Percentiles rank a stretch among this genome's conserved stretches.
These are phyloP conservation scores for Wickerhamiella sergipiensis DNA, from an alignment of 805 yeast species.

Conservation along the genomic window DNA sequence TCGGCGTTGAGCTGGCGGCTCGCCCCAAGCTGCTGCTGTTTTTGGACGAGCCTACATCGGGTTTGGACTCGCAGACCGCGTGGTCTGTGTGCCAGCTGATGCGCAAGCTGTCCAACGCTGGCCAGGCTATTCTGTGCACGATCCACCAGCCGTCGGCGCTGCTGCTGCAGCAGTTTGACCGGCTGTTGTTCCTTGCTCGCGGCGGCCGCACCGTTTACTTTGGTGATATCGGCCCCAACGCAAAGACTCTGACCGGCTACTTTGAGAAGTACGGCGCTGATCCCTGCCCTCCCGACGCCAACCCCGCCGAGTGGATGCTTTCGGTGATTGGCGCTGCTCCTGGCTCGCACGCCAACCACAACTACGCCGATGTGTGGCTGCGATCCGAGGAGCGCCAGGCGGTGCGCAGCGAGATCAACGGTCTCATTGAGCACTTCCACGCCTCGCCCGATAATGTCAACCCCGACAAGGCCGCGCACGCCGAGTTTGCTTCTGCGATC, in stretches of 20 bases:
- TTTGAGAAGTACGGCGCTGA: constrained; percentile 65
- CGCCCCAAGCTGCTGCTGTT: constrained; percentile 49
- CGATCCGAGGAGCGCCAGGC: constrained; percentile 30
- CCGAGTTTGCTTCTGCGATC: constrained; percentile 32
- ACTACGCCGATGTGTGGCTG: constrained; percentile 55
- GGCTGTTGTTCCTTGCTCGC: constrained; percentile 49
- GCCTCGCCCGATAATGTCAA: constrained; percentile 18
- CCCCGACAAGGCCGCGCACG: constrained; percentile 10
- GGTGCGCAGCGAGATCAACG: constrained; percentile 25
- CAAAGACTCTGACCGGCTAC: constrained; percentile 42
- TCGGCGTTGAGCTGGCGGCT: constrained; percentile 61
- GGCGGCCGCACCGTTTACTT: constrained; percentile 76
- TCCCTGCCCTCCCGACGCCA: constrained; percentile 44
- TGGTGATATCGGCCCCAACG: constrained; percentile 64
- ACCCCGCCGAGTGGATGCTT: constrained; percentile 67
- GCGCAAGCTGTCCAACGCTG: constrained; percentile 54
- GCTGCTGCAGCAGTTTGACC: constrained; percentile 52
- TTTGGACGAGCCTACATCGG: constrained; percentile 63
- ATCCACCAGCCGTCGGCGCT: constrained; percentile 70
- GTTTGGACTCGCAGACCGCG: constrained; percentile 48
- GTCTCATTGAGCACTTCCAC: constrained; percentile 22
- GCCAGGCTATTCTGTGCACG: constrained; percentile 64
- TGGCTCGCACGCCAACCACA: constrained; percentile 41
- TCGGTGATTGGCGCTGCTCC: constrained; percentile 75
- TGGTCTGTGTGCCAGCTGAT: constrained; percentile 59